phyloP scores from a whole-genome alignment of 2,329 filamentous ascomycete species.

The Monilinia fructicola region DNA sequence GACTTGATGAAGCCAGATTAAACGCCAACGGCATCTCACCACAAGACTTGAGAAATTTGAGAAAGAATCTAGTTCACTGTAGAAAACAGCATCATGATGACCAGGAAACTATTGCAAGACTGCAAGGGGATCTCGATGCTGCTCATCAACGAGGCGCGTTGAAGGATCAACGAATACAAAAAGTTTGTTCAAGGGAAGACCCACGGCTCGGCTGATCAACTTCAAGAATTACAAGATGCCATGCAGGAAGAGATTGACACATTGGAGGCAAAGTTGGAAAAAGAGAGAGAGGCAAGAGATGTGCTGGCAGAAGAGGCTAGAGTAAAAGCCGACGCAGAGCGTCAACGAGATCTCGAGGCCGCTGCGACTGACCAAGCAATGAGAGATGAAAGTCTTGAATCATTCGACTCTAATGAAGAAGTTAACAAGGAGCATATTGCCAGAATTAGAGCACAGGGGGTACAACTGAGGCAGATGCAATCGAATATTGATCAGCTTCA shows the following conservation, averaged over 20 bases:
- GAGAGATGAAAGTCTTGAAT: background rate
- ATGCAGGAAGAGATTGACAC: background rate
- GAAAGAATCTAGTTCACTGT: background rate
- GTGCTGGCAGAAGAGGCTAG: background rate
- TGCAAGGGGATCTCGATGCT: conserved; percentile 5
- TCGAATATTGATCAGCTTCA: background rate
- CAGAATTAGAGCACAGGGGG: background rate
- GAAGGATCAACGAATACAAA: background rate
- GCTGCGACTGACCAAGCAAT: background rate
- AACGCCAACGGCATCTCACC: conserved; percentile 15
- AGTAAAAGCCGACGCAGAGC: background rate
- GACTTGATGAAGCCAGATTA: conserved; percentile 7
- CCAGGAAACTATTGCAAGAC: background rate
- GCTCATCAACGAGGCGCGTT: background rate
- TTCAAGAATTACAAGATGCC: background rate
- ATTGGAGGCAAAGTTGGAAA: background rate
- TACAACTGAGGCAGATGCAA: background rate
- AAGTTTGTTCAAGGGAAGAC: background rate
- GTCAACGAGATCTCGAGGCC: background rate
- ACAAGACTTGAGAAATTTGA: background rate
- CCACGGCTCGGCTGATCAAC: too few relatives aligned
- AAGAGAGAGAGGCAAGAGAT: background rate
- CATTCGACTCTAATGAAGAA: conserved; percentile 9
- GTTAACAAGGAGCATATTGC: conserved; percentile 11
- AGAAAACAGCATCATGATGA: background rate